Percentiles rank a stretch among this genome's conserved stretches.
These are phyloP conservation scores for Danielozyma ontarioensis DNA, from an alignment of 805 yeast genomes.

Conservation along the genomic window DNA sequence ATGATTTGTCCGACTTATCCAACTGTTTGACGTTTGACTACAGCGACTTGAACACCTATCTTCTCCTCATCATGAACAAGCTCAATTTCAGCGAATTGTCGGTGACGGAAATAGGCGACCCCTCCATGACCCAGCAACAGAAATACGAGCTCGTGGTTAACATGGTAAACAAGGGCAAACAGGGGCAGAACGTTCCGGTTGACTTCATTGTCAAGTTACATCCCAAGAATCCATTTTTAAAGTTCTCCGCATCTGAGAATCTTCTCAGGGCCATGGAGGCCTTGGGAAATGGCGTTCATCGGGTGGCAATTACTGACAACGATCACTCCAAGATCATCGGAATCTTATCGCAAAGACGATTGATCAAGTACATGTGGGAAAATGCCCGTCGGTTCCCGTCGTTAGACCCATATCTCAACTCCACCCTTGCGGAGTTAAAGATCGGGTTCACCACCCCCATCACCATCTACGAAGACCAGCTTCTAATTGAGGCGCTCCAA, in stretches of 20 bases:
- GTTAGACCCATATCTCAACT: slow-evolving; percentile 68
- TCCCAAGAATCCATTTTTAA: slow-evolving; percentile 83
- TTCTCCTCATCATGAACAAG: slow-evolving; percentile 79
- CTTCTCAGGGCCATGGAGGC: slow-evolving; percentile 75
- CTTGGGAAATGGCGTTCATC: slow-evolving; percentile 92
- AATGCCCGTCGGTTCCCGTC: slow-evolving; percentile 82
- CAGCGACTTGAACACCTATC: slow-evolving; percentile 82
- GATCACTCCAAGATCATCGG: slow-evolving; percentile 51
- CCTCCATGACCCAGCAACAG: slow-evolving; percentile 21
- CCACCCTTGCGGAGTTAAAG: slow-evolving; percentile 63
- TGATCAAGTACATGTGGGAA: slow-evolving; percentile 84
- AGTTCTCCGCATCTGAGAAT: slow-evolving; percentile 63
- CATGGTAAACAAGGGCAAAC: slow-evolving; percentile 59
- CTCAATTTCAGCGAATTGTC: slow-evolving; percentile 35
- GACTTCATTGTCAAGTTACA: slow-evolving; percentile 79
- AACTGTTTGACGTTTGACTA: slow-evolving; percentile 87
- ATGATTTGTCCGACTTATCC: slow-evolving; percentile 44
- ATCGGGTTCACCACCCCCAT: slow-evolving; percentile 72
- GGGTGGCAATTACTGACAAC: slow-evolving; percentile 72
- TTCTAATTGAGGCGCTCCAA: slow-evolving; percentile 77
- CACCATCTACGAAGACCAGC: slow-evolving; percentile 81
- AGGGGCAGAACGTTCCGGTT: slow-evolving; percentile 89
- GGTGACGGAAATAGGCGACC: slow-evolving; percentile 21
- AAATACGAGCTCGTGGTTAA: slow-evolving; percentile 36
- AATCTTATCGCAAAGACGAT: slow-evolving; percentile 83